Evolutionary conservation across 495 filamentous ascomycete species (phyloP).

Genomic region (Chaetomidium leptoderma): DNA sequence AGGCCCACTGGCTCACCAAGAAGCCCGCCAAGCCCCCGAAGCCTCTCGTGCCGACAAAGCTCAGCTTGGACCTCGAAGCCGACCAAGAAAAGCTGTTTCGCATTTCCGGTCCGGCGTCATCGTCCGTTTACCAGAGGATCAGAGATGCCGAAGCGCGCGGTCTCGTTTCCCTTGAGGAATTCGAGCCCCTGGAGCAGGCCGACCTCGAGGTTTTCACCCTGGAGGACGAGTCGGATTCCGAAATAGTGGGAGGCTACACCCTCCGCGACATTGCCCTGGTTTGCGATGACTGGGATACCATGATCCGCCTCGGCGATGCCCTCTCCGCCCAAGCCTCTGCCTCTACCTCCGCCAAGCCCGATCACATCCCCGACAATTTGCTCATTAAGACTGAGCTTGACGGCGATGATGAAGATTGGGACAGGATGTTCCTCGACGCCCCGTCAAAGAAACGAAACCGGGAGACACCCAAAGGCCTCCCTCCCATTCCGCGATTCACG

Average conservation of each 20-base stretch:
- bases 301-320: constrained; percentile 40
- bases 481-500: constrained; percentile 40
- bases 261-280: constrained; percentile 71
- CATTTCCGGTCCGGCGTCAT: constrained; percentile 50
- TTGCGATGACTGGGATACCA: constrained; percentile 77
- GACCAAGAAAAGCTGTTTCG: constrained; percentile 80
- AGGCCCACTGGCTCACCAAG: constrained; percentile 65
- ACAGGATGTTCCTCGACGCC: constrained; percentile 43
- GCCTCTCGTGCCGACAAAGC: constrained; percentile 75
- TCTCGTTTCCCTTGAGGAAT: constrained; percentile 55
- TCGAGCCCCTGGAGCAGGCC: constrained; percentile 46
- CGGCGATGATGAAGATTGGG: constrained; percentile 48
- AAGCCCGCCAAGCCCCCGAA: constrained; percentile 71
- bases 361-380: constrained; percentile 25
- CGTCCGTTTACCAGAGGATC: constrained; percentile 45
- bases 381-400: constrained; percentile 30
- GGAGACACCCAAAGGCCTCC: constrained; percentile 37
- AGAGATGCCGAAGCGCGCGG: constrained; percentile 55
- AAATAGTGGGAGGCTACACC: constrained; percentile 62
- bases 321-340: constrained; percentile 14
- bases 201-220: constrained; percentile 53
- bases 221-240: constrained; percentile 54
- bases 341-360: constrained; percentile 12
- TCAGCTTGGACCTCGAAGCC: constrained; percentile 72
- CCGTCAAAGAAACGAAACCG: constrained; percentile 39